phyloP scores from a whole-genome alignment of 768 basidiomycete species.

The Nidularia sp. region DNA sequence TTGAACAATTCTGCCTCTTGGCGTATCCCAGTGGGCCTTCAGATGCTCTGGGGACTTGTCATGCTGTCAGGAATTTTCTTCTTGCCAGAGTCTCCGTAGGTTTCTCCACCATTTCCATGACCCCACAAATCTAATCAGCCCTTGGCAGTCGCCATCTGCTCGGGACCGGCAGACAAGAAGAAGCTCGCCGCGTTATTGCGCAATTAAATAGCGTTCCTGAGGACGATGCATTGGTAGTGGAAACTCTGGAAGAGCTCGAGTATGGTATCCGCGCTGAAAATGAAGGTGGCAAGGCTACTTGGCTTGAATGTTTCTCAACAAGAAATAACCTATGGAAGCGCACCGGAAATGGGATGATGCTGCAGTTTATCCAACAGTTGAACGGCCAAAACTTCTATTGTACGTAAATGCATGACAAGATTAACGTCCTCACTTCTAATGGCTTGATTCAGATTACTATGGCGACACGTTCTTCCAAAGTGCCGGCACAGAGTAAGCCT shows the following conservation, averaged over 20 bases:
- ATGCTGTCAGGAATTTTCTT: slow-evolving; percentile 69
- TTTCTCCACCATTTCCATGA: slow-evolving; percentile 4
- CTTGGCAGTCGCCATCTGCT: slow-evolving; percentile 62
- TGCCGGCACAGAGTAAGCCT: slow-evolving; percentile 55
- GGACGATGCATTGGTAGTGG: slow-evolving; percentile 55
- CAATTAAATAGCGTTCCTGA: slow-evolving; percentile 58
- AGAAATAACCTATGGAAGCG: slow-evolving; percentile 69
- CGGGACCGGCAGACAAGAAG: slow-evolving; percentile 43
- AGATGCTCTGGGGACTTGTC: slow-evolving; percentile 65
- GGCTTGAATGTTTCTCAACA: slow-evolving; percentile 74
- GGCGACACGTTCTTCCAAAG: slow-evolving; percentile 79
- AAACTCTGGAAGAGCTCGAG: slow-evolving; percentile 60
- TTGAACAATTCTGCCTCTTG: slow-evolving; percentile 61
- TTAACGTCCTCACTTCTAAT: slow-evolving; percentile 5
- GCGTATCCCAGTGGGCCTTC: slow-evolving; percentile 72
- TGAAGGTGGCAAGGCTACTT: slow-evolving; percentile 75
- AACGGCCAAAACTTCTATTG: slow-evolving; percentile 83
- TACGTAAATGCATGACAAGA: slow-evolving; percentile 21
- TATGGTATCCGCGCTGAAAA: slow-evolving; percentile 69
- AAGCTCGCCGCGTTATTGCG: slow-evolving; percentile 63
- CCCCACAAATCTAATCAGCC: neutral
- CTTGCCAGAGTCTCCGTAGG: slow-evolving; percentile 76
- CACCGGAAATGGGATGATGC: slow-evolving; percentile 78
- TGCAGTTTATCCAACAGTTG: slow-evolving; percentile 77
- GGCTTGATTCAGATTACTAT: slow-evolving; percentile 55